Percentiles rank a stretch among this genome's conserved stretches.
Evolutionary conservation across 2,329 filamentous ascomycete species (phyloP).

Genomic region (Calonectria fujianensis): DNA sequence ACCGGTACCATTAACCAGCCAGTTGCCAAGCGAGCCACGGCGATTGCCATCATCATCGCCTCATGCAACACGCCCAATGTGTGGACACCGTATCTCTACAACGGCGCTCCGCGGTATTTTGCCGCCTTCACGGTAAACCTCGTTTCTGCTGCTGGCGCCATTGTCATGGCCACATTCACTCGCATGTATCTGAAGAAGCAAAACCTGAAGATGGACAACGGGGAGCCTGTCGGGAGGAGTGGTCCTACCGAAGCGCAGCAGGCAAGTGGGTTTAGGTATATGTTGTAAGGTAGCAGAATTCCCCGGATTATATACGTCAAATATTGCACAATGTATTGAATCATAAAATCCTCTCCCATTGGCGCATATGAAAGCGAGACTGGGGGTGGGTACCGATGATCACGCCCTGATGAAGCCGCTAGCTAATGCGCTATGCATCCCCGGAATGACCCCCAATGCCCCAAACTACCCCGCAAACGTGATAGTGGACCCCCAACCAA

Average conservation of each 20-base stretch:
- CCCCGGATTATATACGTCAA: not conserved
- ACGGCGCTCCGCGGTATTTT: slow-evolving; percentile 8
- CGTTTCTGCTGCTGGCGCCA: slow-evolving; percentile 1
- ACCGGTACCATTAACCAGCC: slow-evolving; percentile 7
- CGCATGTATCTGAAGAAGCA: slow-evolving; percentile 19
- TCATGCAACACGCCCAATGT: slow-evolving; percentile 23
- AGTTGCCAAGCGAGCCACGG: slow-evolving; percentile 12
- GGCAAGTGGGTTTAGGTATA: slow-evolving; percentile 10
- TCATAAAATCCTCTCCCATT: not conserved
- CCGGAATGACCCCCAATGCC: slow-evolving; percentile 5
- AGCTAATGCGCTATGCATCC: slow-evolving; percentile 3
- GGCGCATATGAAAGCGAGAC: not conserved
- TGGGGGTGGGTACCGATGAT: not conserved
- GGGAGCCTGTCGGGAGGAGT: slow-evolving; percentile 9
- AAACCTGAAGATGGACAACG: slow-evolving; percentile 21
- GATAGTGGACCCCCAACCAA: slow-evolving; percentile 18
- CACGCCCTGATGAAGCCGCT: not conserved
- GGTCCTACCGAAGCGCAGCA: slow-evolving; percentile 24
- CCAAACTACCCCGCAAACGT: slow-evolving; percentile 22
- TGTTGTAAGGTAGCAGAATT: not conserved
- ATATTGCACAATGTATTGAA: not conserved
- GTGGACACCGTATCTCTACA: slow-evolving; percentile 19
- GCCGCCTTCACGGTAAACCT: slow-evolving; percentile 9
- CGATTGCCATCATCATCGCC: slow-evolving; percentile 22
- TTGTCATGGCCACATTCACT: slow-evolving; percentile 17